These are phyloP conservation scores for Mortierella sp. DNA, from an alignment of 371 early-diverging fungal genomes.

Conservation along the genomic window DNA sequence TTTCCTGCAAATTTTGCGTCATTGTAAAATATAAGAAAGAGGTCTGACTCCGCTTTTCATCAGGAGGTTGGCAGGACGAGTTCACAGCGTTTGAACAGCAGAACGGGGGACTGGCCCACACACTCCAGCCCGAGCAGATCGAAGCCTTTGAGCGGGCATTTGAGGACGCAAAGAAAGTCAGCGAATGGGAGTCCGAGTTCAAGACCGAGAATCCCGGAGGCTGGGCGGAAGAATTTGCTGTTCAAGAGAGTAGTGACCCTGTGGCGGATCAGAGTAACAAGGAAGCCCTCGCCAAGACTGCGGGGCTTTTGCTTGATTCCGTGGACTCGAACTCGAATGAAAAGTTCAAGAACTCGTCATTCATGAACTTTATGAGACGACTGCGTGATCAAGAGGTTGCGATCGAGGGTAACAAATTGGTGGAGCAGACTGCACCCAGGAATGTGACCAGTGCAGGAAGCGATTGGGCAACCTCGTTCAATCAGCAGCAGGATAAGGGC, in stretches of 20 bases:
- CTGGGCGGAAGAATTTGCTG: conserved; percentile 60
- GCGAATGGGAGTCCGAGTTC: conserved; percentile 51
- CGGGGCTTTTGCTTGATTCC: conserved; percentile 83
- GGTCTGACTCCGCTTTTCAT: too few relatives aligned
- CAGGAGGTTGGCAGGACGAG: conserved; percentile 60
- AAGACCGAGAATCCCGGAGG: conserved; percentile 40
- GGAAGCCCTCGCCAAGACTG: conserved; percentile 84
- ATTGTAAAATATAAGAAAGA: conserved; percentile 9
- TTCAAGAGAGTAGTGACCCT: conserved; percentile 46
- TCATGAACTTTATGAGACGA: conserved; percentile 90
- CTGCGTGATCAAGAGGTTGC: conserved; percentile 89
- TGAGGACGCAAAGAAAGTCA: conserved; percentile 71
- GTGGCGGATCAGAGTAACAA: conserved; percentile 49
- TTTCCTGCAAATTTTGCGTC: neutral
- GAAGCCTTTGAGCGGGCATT: conserved; percentile 82
- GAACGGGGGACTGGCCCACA: conserved; percentile 39
- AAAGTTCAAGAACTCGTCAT: conserved; percentile 92
- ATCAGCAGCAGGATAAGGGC: conserved; percentile 54
- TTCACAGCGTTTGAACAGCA: conserved; percentile 59
- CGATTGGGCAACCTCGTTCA: conserved; percentile 60
- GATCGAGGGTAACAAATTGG: conserved; percentile 88
- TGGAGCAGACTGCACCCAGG: conserved; percentile 62
- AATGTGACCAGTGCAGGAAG: conserved; percentile 2
- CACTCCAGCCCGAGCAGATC: conserved; percentile 58
- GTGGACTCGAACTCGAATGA: conserved; percentile 83